Evolutionary conservation across 495 filamentous ascomycete genomes (phyloP).

Genomic region (Penicillium egyptiacum): DNA sequence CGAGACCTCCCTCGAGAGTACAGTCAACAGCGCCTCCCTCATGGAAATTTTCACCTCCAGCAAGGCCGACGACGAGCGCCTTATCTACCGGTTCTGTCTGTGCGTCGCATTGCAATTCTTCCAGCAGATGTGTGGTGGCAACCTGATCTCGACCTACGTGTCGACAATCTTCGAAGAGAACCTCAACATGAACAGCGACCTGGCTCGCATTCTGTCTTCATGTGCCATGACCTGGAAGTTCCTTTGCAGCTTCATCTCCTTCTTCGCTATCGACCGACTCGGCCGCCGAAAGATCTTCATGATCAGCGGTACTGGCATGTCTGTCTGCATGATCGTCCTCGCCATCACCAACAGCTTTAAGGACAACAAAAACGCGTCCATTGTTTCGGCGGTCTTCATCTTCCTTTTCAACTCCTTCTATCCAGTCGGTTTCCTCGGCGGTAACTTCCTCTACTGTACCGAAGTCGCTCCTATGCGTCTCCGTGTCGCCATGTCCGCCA

Average conservation of each 20-base stretch:
- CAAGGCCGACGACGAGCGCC: constrained; percentile 25
- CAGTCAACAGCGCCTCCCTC: constrained; percentile 9
- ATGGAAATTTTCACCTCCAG: constrained; percentile 18
- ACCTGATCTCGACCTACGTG: constrained; percentile 30
- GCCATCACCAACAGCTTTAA: constrained; percentile 41
- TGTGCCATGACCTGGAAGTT: constrained; percentile 49
- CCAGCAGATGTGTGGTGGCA: constrained; percentile 33
- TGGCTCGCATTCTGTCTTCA: constrained; percentile 26
- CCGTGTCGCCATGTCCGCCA: constrained; percentile 51
- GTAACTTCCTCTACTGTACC: constrained; percentile 56
- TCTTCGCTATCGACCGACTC: constrained; percentile 48
- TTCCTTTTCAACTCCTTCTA: constrained; percentile 59
- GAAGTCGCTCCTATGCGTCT: constrained; percentile 53
- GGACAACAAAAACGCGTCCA: constrained; percentile 36
- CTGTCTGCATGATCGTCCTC: constrained; percentile 40
- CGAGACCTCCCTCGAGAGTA: constrained; percentile 34
- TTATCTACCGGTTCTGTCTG: constrained; percentile 31
- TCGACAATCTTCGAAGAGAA: constrained; percentile 32
- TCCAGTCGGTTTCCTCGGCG: constrained; percentile 55
- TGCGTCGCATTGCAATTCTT: constrained; percentile 42
- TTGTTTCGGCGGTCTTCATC: constrained; percentile 46
- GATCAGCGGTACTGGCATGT: constrained; percentile 46
- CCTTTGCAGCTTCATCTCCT: constrained; percentile 40
- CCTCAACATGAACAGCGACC: constrained; percentile 19
- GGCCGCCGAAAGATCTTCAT: constrained; percentile 51